phyloP scores from a whole-genome alignment of 2,329 filamentous ascomycete genomes.

The Anthostomella pinea region DNA sequence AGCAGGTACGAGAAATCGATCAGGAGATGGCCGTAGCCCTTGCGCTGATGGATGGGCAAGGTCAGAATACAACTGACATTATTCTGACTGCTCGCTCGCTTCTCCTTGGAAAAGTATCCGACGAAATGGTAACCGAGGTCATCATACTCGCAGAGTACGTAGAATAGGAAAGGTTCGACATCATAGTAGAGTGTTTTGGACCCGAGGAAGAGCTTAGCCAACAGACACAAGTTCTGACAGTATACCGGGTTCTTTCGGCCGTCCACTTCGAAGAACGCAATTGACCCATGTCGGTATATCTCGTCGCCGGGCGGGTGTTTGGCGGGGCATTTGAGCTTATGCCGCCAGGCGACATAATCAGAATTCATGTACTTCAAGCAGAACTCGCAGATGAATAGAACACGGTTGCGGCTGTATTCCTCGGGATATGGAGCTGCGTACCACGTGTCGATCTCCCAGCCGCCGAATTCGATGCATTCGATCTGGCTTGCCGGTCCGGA shows the following conservation, averaged over 20 bases:
- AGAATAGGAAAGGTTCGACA: constrained; percentile 95
- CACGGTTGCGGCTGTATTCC: constrained; percentile 93
- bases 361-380: constrained; percentile 99
- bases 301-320: constrained; percentile 98
- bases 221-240: constrained; percentile 92
- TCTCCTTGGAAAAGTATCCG: constrained; percentile 99
- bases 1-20: constrained; percentile 98
- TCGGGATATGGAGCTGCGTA: constrained; percentile 97
- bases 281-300: constrained; percentile 87
- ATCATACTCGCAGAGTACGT: constrained; percentile 93
- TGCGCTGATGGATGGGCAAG: constrained; percentile 91
- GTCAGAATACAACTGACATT: constrained; percentile 98
- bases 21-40: constrained; percentile 92
- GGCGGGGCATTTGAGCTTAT: constrained; percentile 93
- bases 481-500: constrained; percentile 92
- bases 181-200: constrained; percentile 99
- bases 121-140: constrained; percentile 93
- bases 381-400: constrained; percentile 99
- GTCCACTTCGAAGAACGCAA: constrained; percentile 97
- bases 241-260: constrained; percentile 97
- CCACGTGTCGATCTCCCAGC: constrained; percentile 98
- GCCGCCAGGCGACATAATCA: constrained; percentile 95
- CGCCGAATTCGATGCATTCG: constrained; percentile 97
- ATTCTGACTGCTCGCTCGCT: constrained; percentile 88
- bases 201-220: constrained; percentile 96